Evolutionary conservation across 305 asterid species (phyloP).

Genomic region (Salvia sclarea): DNA sequence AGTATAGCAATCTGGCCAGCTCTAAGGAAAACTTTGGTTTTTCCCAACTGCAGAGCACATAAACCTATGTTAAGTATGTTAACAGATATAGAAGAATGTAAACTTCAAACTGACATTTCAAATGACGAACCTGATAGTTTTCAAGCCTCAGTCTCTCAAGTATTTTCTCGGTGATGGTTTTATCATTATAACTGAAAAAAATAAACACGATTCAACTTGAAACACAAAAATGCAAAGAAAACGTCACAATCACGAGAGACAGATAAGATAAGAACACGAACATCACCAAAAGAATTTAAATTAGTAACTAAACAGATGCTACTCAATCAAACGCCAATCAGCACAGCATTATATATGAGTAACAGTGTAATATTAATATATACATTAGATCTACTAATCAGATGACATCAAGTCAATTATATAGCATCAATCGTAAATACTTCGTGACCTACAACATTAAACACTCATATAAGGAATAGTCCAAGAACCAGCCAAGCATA

Average conservation of each 20-base stretch:
- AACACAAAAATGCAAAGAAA: constrained; percentile 20
- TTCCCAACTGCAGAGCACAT: constrained; percentile 70
- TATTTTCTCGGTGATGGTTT: constrained; percentile 76
- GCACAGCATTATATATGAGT: background rate
- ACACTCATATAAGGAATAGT: constrained; percentile 6
- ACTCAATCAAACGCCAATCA: background rate
- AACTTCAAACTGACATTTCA: constrained; percentile 16
- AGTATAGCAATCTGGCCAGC: constrained; percentile 95
- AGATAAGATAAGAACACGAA: constrained; percentile 4
- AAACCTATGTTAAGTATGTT: constrained; percentile 17
- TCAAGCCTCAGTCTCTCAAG: constrained; percentile 77
- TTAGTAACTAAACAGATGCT: background rate
- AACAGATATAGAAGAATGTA: constrained; percentile 27
- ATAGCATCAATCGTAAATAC: background rate
- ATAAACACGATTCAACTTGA: constrained; percentile 31
- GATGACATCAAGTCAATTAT: background rate
- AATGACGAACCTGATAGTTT: constrained; percentile 84
- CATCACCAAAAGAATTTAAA: background rate
- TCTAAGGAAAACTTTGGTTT: constrained; percentile 90
- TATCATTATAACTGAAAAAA: constrained; percentile 81
- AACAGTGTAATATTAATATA: constrained; percentile 12
- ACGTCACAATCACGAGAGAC: constrained; percentile 27
- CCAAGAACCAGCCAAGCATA: constrained; percentile 5
- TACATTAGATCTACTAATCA: constrained; percentile 14
- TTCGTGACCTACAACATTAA: constrained; percentile 3